Evolutionary conservation across 2,329 filamentous ascomycete genomes (phyloP).

Genomic region (Stromatinia cepivora): DNA sequence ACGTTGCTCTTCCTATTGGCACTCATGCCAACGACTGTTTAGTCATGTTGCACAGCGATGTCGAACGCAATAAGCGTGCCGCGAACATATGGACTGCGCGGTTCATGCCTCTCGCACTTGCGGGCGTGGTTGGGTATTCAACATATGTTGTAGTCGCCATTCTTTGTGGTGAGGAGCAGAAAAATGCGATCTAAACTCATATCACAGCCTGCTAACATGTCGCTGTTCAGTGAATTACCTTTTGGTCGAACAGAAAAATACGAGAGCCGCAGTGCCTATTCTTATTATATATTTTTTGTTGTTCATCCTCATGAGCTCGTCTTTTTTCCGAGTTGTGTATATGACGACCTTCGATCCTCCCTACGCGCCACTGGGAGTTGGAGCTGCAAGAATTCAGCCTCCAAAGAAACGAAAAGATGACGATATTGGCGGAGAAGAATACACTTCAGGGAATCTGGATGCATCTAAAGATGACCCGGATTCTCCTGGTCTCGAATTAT

Average conservation of each 20-base stretch:
- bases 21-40: slow-evolving; percentile 3
- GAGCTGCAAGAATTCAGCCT: slow-evolving; percentile 30
- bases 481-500: slow-evolving; percentile 68
- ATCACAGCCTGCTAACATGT: slow-evolving; percentile 22
- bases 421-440: slow-evolving; percentile 33
- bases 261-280: slow-evolving; percentile 64
- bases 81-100: slow-evolving; percentile 39
- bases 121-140: slow-evolving; percentile 64
- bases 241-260: slow-evolving; percentile 49
- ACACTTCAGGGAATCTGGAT: slow-evolving; percentile 29
- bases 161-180: slow-evolving; percentile 60
- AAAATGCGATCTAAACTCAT: not conserved
- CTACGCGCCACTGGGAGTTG: slow-evolving; percentile 64
- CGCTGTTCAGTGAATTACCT: slow-evolving; percentile 66
- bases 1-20: slow-evolving; percentile 3
- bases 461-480: slow-evolving; percentile 47
- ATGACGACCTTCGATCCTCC: slow-evolving; percentile 71
- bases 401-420: slow-evolving; percentile 34
- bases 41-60: slow-evolving; percentile 11
- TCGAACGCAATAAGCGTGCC: slow-evolving; percentile 25
- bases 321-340: slow-evolving; percentile 71
- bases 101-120: slow-evolving; percentile 68
- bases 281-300: slow-evolving; percentile 73
- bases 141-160: slow-evolving; percentile 69
- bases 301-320: slow-evolving; percentile 62